Conservation (phyloP, 2,329 filamentous ascomycete species). For the Hypoxylon sp. region DNA sequence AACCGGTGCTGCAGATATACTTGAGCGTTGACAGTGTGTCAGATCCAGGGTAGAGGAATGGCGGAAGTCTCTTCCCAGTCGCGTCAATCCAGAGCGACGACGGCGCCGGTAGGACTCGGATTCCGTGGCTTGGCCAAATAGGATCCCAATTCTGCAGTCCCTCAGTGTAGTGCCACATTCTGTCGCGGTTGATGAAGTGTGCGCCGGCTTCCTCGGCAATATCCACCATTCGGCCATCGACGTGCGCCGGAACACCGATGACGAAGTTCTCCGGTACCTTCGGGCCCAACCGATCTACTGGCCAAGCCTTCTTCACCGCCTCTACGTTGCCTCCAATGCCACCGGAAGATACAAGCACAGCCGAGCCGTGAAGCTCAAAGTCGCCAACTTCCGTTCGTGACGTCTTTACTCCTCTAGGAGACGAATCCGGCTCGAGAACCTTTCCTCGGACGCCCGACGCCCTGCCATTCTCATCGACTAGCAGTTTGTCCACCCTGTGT, state of each 20-base stretch:
- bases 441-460: constrained; percentile 68
- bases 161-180: constrained; percentile 78
- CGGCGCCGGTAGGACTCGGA: constrained; percentile 72
- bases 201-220: constrained; percentile 69
- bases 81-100: constrained; percentile 76
- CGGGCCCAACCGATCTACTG: constrained; percentile 69
- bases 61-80: constrained; percentile 70
- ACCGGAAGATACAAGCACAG: constrained; percentile 70
- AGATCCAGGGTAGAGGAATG: constrained; percentile 69
- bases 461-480: constrained; percentile 67
- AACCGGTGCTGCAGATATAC: constrained; percentile 72
- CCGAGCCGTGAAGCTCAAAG: constrained; percentile 68
- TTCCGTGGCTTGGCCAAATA: constrained; percentile 74
- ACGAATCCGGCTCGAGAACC: constrained; percentile 66
- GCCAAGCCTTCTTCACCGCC: constrained; percentile 71
- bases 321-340: constrained; percentile 75
- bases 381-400: constrained; percentile 63
- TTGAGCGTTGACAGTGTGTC: constrained; percentile 72
- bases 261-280: constrained; percentile 70
- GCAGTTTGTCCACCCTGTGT: constrained; percentile 70
- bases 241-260: constrained; percentile 73
- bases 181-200: constrained; percentile 71
- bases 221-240: constrained; percentile 75
- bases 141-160: constrained; percentile 73
- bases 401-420: constrained; percentile 67